Percentiles rank a stretch among this genome's conserved stretches.
Evolutionary conservation across 2,329 filamentous ascomycete species (phyloP).

Genomic region (Aspergillus fumigatus): DNA sequence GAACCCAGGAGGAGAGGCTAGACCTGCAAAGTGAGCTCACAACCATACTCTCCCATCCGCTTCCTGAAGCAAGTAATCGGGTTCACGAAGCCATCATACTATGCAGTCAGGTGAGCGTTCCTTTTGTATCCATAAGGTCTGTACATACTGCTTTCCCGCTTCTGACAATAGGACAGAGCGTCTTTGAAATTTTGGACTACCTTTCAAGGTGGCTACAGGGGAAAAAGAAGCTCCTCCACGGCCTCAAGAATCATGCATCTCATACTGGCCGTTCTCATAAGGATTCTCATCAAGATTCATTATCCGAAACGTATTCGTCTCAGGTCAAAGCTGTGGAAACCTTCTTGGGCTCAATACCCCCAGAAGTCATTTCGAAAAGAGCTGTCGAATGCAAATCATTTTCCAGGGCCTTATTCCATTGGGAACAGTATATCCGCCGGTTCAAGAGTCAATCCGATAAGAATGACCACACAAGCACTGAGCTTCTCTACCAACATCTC

Average conservation of each 20-base stretch:
- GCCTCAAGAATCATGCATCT: slow-evolving; percentile 22
- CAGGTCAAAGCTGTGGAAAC: slow-evolving; percentile 64
- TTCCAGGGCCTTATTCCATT: slow-evolving; percentile 84
- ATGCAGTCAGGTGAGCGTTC: slow-evolving; percentile 70
- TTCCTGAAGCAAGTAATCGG: slow-evolving; percentile 49
- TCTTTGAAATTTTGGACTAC: slow-evolving; percentile 89
- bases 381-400: slow-evolving; percentile 94
- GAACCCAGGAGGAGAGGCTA: slow-evolving; percentile 58
- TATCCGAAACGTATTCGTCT: slow-evolving; percentile 30
- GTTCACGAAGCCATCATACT: slow-evolving; percentile 73
- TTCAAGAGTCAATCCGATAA: slow-evolving; percentile 41
- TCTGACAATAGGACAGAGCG: slow-evolving; percentile 52
- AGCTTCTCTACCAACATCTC: slow-evolving; percentile 68
- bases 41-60: slow-evolving; percentile 63
- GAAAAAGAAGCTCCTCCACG: slow-evolving; percentile 55
- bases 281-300: slow-evolving; percentile 23
- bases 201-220: slow-evolving; percentile 83
- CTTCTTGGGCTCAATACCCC: slow-evolving; percentile 64
- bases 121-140: not conserved
- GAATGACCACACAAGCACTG: slow-evolving; percentile 49
- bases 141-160: not conserved
- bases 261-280: slow-evolving; percentile 26
- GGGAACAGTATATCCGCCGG: slow-evolving; percentile 81
- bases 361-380: slow-evolving; percentile 70
- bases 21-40: slow-evolving; percentile 70